Evolutionary conservation across 768 basidiomycete species (phyloP).

Genomic region (Boletus patriciae): DNA sequence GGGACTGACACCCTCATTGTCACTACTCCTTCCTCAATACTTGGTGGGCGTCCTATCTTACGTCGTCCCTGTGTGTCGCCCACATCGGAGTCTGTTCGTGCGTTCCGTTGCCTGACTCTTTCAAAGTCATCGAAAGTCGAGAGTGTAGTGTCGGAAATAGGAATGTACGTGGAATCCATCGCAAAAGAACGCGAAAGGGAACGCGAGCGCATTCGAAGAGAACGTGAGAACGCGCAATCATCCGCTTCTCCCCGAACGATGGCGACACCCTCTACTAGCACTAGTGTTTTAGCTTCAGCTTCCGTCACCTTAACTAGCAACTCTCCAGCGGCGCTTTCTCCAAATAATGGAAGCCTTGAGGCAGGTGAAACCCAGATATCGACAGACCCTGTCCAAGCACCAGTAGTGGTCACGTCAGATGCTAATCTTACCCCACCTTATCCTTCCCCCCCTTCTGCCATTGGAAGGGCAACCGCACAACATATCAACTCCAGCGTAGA

Average conservation of each 20-base stretch:
- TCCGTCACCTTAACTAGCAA: conserved; percentile 6
- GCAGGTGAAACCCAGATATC: conserved; percentile 22
- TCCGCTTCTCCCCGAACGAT: conserved; percentile 29
- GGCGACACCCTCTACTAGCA: conserved; percentile 24
- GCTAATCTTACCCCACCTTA: conserved; percentile 39
- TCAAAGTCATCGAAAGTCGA: conserved; percentile 51
- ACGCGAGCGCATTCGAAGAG: conserved; percentile 67
- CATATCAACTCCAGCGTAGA: conserved; percentile 15
- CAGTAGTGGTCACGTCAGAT: conserved; percentile 13
- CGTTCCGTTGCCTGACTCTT: conserved; percentile 53
- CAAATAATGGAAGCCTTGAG: conserved; percentile 7
- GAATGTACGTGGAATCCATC: conserved; percentile 71
- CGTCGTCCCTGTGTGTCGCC: conserved; percentile 35
- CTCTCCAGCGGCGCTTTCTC: conserved; percentile 19
- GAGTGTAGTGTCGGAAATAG: conserved; percentile 58
- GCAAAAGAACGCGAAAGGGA: conserved; percentile 77
- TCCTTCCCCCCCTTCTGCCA: conserved; percentile 61
- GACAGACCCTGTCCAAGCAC: conserved; percentile 14
- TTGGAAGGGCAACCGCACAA: conserved; percentile 21
- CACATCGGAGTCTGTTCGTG: conserved; percentile 40
- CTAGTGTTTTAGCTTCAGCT: conserved; percentile 10
- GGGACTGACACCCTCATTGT: background rate
- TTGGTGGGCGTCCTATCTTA: conserved; percentile 30
- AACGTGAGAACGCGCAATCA: conserved; percentile 50
- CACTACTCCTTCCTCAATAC: conserved; percentile 10